Evolutionary conservation across 2,329 filamentous ascomycete genomes (phyloP).

Genomic region (Cladophialophora bantiana): DNA sequence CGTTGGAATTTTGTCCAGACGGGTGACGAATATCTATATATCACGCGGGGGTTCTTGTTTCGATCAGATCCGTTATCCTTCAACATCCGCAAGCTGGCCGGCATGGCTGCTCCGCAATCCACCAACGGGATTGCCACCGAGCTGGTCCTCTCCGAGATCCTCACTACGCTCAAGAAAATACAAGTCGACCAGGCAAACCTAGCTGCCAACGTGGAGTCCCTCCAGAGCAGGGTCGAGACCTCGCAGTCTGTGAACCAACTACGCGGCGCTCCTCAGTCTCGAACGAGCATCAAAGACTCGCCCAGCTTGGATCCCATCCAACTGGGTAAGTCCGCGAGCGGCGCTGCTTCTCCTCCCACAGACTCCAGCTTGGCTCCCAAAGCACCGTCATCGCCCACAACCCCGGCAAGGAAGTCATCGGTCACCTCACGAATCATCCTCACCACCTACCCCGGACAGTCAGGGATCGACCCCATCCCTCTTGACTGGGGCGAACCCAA

Average conservation of each 20-base stretch:
- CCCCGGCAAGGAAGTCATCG: constrained; percentile 33
- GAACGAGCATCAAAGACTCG: constrained; percentile 28
- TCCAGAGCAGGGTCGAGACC: constrained; percentile 68
- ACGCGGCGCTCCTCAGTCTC: constrained; percentile 21
- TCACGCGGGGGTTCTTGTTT: neutral
- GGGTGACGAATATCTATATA: no score
- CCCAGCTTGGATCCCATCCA: constrained; percentile 39
- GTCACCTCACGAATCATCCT: constrained; percentile 68
- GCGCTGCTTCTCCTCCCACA: constrained; percentile 25
- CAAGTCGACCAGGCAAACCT: constrained; percentile 64
- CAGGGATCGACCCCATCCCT: constrained; percentile 87
- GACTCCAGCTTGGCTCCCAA: constrained; percentile 26
- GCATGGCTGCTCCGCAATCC: constrained; percentile 27
- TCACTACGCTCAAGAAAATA: constrained; percentile 62
- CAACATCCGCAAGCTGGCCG: constrained; percentile 1
- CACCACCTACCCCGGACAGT: constrained; percentile 91
- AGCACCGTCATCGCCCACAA: constrained; percentile 32
- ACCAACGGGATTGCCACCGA: constrained; percentile 26
- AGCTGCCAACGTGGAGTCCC: constrained; percentile 64
- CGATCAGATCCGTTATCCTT: neutral
- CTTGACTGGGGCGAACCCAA: constrained; percentile 87
- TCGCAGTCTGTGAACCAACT: constrained; percentile 64
- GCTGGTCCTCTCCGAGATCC: constrained; percentile 54
- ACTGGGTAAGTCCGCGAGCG: constrained; percentile 32
- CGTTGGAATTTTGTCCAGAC: no score